Conservation (phyloP, 257 asterid species). For the Asclepias syriaca region DNA sequence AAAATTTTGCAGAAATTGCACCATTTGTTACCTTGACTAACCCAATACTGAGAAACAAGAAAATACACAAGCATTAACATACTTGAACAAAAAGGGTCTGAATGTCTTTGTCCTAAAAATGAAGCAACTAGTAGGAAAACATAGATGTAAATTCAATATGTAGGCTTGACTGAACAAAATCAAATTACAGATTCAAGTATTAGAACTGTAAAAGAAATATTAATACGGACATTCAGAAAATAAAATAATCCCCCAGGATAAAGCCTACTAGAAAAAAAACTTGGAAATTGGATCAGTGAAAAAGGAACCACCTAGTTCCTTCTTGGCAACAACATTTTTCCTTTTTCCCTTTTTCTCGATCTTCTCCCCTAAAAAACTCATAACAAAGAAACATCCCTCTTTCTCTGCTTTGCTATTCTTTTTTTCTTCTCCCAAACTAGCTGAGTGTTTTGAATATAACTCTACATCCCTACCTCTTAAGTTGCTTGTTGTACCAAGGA, state of each 20-base stretch:
- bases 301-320: not conserved
- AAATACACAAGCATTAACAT: not conserved
- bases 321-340: too few relatives aligned
- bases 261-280: too few relatives aligned
- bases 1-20: constrained; percentile 93
- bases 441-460: not conserved
- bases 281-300: not conserved
- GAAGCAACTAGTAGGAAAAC: not conserved
- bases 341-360: too few relatives aligned
- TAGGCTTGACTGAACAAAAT: not conserved
- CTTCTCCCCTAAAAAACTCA: not conserved
- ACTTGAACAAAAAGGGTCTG: not conserved
- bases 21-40: constrained; percentile 99
- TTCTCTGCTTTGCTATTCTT: too few relatives aligned
- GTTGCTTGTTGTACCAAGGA: not conserved
- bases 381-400: not conserved
- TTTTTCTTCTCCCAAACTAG: too few relatives aligned
- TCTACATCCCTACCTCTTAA: not conserved
- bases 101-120: not conserved
- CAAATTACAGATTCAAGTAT: not conserved
- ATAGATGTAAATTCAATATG: not conserved
- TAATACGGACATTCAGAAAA: too few relatives aligned
- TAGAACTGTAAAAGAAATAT: not conserved
- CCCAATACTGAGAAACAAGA: constrained; percentile 69
- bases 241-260: too few relatives aligned